Evolutionary conservation across 1,284 basidiomycete species (phyloP).

Genomic region (Fomitopsis betulina): DNA sequence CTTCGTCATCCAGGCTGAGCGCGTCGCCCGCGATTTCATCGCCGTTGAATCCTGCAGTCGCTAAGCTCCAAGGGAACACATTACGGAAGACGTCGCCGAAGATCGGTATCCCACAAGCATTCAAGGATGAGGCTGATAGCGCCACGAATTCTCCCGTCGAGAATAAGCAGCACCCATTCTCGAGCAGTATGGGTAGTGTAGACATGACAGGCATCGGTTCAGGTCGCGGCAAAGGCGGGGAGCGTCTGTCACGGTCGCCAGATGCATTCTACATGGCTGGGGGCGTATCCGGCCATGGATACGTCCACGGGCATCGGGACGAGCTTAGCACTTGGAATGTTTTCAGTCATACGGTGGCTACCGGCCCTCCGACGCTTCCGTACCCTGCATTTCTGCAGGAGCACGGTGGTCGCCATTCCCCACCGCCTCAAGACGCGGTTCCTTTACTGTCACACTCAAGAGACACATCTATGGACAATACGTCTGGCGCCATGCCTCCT

Average conservation of each 20-base stretch:
- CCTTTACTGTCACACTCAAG: constrained; percentile 1
- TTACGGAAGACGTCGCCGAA: constrained; percentile 22
- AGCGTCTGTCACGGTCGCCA: constrained; percentile 38
- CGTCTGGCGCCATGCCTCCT: neutral
- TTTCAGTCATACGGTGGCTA: neutral
- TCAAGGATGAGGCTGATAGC: constrained; percentile 16
- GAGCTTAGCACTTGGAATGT: constrained; percentile 18
- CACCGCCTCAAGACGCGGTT: neutral
- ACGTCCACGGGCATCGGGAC: constrained; percentile 7
- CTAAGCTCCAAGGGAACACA: constrained; percentile 13
- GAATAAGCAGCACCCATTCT: constrained; percentile 25
- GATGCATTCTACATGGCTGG: constrained; percentile 32
- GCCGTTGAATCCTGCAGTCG: constrained; percentile 18
- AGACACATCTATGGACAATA: neutral
- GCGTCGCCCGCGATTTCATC: constrained; percentile 18
- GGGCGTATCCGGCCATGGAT: constrained; percentile 7
- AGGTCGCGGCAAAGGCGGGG: constrained; percentile 17
- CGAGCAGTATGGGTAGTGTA: constrained; percentile 39
- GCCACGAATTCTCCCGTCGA: constrained; percentile 10
- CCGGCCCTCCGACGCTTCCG: neutral
- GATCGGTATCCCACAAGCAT: constrained; percentile 16
- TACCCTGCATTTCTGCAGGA: neutral
- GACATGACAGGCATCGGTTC: constrained; percentile 56
- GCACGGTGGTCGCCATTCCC: neutral
- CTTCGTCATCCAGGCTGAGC: constrained; percentile 8